Conservation (phyloP, 2,329 filamentous ascomycete genomes). For the Botrytis hyacinthi region DNA sequence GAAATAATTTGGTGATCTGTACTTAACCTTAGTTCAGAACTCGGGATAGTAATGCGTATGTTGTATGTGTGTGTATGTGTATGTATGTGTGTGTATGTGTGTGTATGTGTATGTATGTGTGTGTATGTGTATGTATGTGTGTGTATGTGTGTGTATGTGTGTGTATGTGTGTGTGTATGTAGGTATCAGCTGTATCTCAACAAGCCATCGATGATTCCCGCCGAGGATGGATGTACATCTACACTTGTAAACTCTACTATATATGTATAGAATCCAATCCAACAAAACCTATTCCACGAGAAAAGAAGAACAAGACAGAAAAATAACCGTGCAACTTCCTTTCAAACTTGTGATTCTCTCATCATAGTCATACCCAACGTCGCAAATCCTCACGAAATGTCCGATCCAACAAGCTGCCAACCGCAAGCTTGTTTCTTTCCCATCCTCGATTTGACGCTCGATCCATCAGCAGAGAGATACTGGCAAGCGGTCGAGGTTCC, state of each 20-base stretch:
- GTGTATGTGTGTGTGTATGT: background rate
- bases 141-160: background rate
- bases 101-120: background rate
- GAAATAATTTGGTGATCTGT: background rate
- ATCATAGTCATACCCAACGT: background rate
- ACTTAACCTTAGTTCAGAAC: background rate
- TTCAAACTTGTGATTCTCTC: background rate
- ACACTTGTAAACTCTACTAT: background rate
- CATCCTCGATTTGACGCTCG: background rate
- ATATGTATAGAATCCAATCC: background rate
- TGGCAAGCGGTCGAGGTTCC: slow-evolving; percentile 13
- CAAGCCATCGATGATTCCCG: background rate
- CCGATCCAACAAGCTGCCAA: background rate
- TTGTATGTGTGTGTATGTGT: background rate
- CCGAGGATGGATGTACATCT: background rate
- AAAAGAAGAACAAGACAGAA: no score
- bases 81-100: background rate
- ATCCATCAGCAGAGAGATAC: background rate
- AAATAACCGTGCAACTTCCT: background rate
- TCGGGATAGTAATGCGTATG: background rate
- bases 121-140: no score
- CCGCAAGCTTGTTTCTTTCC: slow-evolving; percentile 14
- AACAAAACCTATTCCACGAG: no score
- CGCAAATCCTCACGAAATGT: background rate
- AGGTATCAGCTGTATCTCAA: background rate